A percentile compares a stretch with the other conserved stretches of the same genome.
Conservation (phyloP, 176 grass and related monocot genomes). For the Areca catechu region DNA sequence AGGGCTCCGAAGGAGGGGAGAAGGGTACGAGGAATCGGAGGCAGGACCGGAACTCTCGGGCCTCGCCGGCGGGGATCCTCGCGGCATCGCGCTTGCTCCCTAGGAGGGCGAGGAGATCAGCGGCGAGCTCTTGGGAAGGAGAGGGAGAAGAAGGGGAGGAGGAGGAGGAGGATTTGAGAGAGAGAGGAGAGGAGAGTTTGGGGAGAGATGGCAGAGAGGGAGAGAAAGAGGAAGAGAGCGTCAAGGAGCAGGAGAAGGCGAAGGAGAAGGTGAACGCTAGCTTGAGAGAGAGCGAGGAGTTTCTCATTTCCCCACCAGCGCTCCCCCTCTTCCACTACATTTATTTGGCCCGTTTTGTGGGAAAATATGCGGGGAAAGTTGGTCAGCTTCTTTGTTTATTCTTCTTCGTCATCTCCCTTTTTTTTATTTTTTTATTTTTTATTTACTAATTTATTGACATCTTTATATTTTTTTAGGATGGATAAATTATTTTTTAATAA, state of each 20-base stretch:
- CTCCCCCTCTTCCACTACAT: too few species aligned
- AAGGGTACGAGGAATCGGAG: constrained; percentile 64
- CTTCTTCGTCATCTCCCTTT: too few species aligned
- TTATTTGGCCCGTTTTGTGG: too few species aligned
- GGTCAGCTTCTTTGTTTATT: too few species aligned
- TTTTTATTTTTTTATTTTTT: too few species aligned
- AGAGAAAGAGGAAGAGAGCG: constrained; percentile 26
- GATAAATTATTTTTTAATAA: too few species aligned
- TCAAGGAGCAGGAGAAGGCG: constrained; percentile 39
- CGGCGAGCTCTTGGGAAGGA: constrained; percentile 29
- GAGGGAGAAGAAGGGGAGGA: constrained; percentile 13
- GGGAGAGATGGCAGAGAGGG: background rate
- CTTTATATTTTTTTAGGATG: too few species aligned
- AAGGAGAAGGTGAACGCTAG: constrained; percentile 66
- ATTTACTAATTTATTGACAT: too few species aligned
- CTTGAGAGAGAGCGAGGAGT: constrained; percentile 34
- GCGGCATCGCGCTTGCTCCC: constrained; percentile 19
- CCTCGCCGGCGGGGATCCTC: constrained; percentile 23
- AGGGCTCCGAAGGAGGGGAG: background rate
- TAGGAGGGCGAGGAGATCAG: constrained; percentile 70
- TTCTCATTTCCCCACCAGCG: too few species aligned
- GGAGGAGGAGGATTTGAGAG: constrained; percentile 4
- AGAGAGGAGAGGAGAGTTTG: constrained; percentile 3
- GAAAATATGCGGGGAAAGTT: too few species aligned
- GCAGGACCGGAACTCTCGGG: constrained; percentile 35